Conservation (phyloP, 805 yeast species). For the Ogataea glucozyma region DNA sequence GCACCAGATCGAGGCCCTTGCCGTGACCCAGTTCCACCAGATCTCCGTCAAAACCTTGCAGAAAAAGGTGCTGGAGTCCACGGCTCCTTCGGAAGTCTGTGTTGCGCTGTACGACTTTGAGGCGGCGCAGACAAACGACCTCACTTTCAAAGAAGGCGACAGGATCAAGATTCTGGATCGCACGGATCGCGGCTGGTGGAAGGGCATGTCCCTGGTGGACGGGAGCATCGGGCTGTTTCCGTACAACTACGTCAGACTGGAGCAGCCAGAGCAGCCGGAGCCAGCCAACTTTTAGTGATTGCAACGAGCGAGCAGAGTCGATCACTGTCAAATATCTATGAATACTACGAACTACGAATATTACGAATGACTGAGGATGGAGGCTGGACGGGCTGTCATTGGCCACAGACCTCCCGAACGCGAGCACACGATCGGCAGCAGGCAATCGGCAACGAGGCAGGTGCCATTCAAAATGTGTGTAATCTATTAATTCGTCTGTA, state of each 20-base stretch:
- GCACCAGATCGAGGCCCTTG: conserved; percentile 12
- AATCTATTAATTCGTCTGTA: too few relatives aligned
- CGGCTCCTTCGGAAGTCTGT: conserved; percentile 28
- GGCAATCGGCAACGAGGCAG: too few relatives aligned
- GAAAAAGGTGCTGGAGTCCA: conserved; percentile 18
- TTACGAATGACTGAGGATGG: too few relatives aligned
- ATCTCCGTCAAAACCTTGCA: conserved; percentile 20
- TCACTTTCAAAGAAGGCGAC: conserved; percentile 46
- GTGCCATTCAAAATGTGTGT: too few relatives aligned
- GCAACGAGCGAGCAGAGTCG: too few relatives aligned
- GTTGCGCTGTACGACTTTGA: conserved; percentile 43
- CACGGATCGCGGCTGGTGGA: conserved; percentile 50
- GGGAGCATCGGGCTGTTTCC: conserved; percentile 49
- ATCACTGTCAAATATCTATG: too few relatives aligned
- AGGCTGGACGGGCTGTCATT: too few relatives aligned
- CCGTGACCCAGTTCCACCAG: conserved; percentile 20
- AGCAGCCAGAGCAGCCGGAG: too few relatives aligned
- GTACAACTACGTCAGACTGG: conserved; percentile 42
- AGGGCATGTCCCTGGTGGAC: conserved; percentile 39
- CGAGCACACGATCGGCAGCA: too few relatives aligned
- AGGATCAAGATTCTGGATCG: conserved; percentile 40
- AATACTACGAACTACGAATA: too few relatives aligned
- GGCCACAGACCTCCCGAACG: too few relatives aligned
- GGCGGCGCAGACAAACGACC: conserved; percentile 42
- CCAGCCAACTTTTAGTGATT: too few relatives aligned